Conservation (phyloP, 257 asterid genomes). For the Verbena officinalis region DNA sequence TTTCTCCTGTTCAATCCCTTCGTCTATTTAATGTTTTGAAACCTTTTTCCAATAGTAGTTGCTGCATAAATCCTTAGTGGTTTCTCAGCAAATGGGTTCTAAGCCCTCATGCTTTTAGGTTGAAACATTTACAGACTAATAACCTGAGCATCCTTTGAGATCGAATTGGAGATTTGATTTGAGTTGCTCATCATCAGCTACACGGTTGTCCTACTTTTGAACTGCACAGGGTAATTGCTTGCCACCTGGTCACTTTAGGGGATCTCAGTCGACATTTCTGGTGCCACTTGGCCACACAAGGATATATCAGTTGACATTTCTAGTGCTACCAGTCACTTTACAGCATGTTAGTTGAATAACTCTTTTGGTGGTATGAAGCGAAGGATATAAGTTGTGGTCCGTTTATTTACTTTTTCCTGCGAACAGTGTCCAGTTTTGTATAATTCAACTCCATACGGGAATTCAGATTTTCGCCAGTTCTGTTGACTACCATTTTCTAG, state of each 20-base stretch:
- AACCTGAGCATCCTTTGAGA: not conserved
- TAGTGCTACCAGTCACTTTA: not conserved
- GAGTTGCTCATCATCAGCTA: not conserved
- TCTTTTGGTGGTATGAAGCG: not conserved
- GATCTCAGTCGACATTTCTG: constrained; percentile 5
- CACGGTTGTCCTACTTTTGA: not conserved
- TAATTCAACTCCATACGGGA: not conserved
- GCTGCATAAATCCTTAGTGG: not conserved
- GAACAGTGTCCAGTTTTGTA: not conserved
- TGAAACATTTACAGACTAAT: not conserved
- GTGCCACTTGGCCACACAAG: not conserved
- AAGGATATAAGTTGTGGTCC: not conserved
- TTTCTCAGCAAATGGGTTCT: not conserved
- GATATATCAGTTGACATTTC: not conserved
- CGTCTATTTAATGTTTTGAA: constrained; percentile 3
- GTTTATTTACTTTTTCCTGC: constrained; percentile 2
- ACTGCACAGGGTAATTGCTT: not conserved
- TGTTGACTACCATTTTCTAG: not conserved
- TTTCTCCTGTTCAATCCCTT: not conserved
- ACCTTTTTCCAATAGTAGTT: not conserved
- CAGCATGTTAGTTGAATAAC: not conserved
- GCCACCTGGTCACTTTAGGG: not conserved
- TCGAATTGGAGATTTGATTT: not conserved
- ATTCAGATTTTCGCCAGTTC: not conserved
- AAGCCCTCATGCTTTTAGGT: not conserved